Conservation (phyloP, 2,329 filamentous ascomycete species). For the Exophiala viscosa region DNA sequence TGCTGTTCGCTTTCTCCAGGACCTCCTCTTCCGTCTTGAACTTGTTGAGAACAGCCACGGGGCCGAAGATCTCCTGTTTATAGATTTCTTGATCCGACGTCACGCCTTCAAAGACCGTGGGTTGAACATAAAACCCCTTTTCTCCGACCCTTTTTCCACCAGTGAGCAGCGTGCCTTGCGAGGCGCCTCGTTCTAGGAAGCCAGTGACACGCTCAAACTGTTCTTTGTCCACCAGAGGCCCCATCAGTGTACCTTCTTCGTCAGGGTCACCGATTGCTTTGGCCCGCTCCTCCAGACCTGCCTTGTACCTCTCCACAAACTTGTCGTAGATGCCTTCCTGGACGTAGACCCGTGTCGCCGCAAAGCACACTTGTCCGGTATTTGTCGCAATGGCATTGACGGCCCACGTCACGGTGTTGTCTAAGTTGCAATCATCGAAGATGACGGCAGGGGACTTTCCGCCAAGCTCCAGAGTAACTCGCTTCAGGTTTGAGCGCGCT, state of each 20-base stretch:
- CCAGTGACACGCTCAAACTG: conserved; percentile 41
- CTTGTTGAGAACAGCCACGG: conserved; percentile 36
- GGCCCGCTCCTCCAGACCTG: conserved; percentile 43
- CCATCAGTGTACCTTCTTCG: conserved; percentile 37
- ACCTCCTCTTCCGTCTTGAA: conserved; percentile 39
- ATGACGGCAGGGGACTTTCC: conserved; percentile 34
- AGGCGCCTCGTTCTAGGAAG: conserved; percentile 37
- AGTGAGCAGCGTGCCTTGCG: conserved; percentile 36
- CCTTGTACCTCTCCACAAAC: conserved; percentile 36
- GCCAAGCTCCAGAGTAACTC: conserved; percentile 35
- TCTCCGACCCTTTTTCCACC: conserved; percentile 31
- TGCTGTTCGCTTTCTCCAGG: conserved; percentile 36
- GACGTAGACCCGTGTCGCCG: conserved; percentile 35
- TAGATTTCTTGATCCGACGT: conserved; percentile 33
- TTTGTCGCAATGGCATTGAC: conserved; percentile 32
- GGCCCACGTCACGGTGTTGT: conserved; percentile 33
- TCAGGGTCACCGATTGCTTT: conserved; percentile 37
- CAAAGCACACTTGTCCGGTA: conserved; percentile 35
- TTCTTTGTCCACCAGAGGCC: conserved; percentile 41
- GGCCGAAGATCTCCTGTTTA: conserved; percentile 42
- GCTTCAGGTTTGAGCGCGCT: conserved; percentile 34
- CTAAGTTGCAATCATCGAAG: conserved; percentile 35
- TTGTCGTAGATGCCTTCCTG: conserved; percentile 33
- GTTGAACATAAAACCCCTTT: conserved; percentile 35
- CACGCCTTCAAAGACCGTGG: conserved; percentile 35